Base-by-base conservation (phyloP, 78 protist species). In the Monosiga brevicollis region DNA sequence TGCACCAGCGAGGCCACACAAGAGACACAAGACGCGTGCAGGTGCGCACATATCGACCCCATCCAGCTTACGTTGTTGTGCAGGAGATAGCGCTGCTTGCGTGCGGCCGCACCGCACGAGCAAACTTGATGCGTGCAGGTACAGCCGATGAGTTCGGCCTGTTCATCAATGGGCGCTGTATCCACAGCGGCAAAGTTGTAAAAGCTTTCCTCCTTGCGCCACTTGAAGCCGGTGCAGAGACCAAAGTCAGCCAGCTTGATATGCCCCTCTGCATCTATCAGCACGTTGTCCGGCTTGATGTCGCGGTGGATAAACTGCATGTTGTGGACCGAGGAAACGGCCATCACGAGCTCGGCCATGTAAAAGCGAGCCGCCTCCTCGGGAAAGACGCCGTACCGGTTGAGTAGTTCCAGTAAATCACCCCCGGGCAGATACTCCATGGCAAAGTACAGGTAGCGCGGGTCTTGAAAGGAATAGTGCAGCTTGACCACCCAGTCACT, bases 291-390 rank as follows among this genome's bases (percentile, higher is more conserved):
- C 0, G 95, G 97, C 85, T 95, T 95, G 77, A 93, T 54, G 80
- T 95, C 97, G n/a, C 97, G 81, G 84, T 95, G 98, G 9, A 86
- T 80, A 42, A 88, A 88, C 25, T 91, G 91, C 72, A 82, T 15
- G 37, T 23, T 22, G 86, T 96, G 98, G 9, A 96, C 81, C 22
- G 90, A 85, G 26, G 82, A 86, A 2, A 94, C 35, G 23, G 97
- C 96, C 40, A 93, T 80, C 9, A 88, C 81, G 81, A 95, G 78
- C 87, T 95, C 95, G 1, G 93, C 92, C 86, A 90, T 85, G 78
- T 96, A 96, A 72, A 83, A 89, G 37, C 91, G 62, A 15, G 96
- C 90, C 34, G 49, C 73, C 32, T 49, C 84, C 37, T 93, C 97
- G 29, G 73, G 37, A 11, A 91, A 82, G 39, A 0, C 3, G 49